Evolutionary conservation across 2,329 filamentous ascomycete species (phyloP).

Genomic region (Didymella arachidicola): DNA sequence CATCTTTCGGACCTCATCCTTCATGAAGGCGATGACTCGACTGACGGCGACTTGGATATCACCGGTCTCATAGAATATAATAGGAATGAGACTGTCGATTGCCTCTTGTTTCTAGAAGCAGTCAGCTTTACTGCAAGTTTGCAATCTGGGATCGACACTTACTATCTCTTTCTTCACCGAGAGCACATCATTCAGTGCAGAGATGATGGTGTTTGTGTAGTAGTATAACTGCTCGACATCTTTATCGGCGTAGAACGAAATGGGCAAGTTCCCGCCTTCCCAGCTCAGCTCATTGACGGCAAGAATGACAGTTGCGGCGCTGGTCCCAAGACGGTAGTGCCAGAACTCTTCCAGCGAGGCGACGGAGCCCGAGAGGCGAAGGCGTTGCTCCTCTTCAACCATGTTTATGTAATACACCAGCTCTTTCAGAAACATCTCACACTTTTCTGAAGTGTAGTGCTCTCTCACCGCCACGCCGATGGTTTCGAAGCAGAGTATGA

Average conservation of each 20-base stretch:
- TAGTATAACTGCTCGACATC: neutral
- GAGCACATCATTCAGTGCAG: neutral
- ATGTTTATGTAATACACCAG: neutral
- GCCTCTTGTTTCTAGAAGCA: neutral
- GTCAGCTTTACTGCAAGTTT: neutral
- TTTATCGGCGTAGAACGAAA: neutral
- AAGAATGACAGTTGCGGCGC: neutral
- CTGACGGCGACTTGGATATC: neutral
- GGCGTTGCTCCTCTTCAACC: neutral
- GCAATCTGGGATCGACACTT: neutral
- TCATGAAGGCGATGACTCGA: neutral
- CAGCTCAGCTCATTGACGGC: neutral
- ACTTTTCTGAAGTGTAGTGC: neutral
- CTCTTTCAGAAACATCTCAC: neutral
- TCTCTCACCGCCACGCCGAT: neutral
- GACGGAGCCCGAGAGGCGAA: neutral
- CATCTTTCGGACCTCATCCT: neutral
- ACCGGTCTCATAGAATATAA: neutral
- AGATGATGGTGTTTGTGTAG: neutral
- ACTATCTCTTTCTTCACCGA: neutral
- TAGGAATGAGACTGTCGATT: neutral
- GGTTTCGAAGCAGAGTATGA: neutral
- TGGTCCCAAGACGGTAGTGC: neutral
- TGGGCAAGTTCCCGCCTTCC: neutral
- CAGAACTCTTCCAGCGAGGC: neutral